Conservation (phyloP, 2,329 filamentous ascomycete species). For the Fusarium sp. region DNA sequence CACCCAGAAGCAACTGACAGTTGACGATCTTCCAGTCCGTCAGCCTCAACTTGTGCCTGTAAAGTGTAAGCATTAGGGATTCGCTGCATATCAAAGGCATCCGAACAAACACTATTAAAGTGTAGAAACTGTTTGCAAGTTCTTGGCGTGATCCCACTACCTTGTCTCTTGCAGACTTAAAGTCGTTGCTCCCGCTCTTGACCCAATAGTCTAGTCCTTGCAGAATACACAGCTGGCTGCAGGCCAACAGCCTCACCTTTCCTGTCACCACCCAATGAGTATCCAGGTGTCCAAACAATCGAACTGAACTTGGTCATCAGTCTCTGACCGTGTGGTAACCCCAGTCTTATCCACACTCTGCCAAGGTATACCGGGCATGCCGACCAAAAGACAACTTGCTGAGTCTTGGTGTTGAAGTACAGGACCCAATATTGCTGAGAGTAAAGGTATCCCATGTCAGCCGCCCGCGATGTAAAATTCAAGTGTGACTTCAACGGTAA, state of each 20-base stretch:
- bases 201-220: neutral
- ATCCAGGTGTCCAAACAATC: neutral
- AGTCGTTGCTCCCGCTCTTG: neutral
- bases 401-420: neutral
- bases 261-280: constrained; percentile 4
- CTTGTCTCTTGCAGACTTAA: no score
- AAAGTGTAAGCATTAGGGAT: neutral
- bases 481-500: constrained; percentile 5
- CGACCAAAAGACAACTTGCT: neutral
- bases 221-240: neutral
- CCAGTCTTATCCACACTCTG: neutral
- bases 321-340: neutral
- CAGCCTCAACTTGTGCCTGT: constrained; percentile 20
- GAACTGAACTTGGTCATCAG: neutral
- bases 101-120: neutral
- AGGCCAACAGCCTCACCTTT: constrained; percentile 19
- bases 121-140: neutral
- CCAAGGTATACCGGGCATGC: neutral
- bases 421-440: neutral
- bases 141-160: neutral
- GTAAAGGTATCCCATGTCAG: neutral
- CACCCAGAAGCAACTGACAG: constrained; percentile 7
- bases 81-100: constrained; percentile 6
- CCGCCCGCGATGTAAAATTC: neutral
- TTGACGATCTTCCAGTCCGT: constrained; percentile 13